Base-by-base conservation (phyloP, 163 green algal genomes). In the Chlorella variabilis region DNA sequence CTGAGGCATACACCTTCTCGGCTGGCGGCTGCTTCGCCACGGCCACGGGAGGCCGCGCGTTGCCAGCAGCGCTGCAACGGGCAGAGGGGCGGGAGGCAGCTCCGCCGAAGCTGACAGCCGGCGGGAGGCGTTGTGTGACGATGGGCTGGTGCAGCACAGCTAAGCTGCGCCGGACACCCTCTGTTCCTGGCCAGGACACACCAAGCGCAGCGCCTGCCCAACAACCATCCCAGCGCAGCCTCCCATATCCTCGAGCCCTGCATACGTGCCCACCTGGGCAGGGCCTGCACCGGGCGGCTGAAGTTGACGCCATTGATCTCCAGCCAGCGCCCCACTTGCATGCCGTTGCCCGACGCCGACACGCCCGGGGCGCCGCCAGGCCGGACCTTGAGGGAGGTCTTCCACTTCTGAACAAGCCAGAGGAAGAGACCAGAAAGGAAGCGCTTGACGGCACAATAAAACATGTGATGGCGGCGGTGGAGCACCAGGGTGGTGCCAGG, bases 381-480 rank as follows among this genome's bases (percentile, higher is more conserved):
- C 38, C 84, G 42, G 5, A 97, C 86, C 54, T 91, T 87, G 38
- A 97, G 75, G 11, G 81, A 91, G 1, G 90, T 85, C 87, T 95
- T 96, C 94, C 94, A 97, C 85, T 97, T 97, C 77, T 97, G 96
- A n/a, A n/a, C 42, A 51, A 13, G 42, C 9, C 42, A 51, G 42
- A 13, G 42, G 42, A 13, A 13, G 42, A 51, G 42, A n/a, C n/a
- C n/a, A n/a, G n/a, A n/a, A n/a, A n/a, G n/a, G n/a, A n/a, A n/a
- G n/a, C n/a, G n/a, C n/a, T n/a, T n/a, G n/a, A n/a, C n/a, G n/a
- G n/a, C n/a, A n/a, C n/a, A n/a, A n/a, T n/a, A n/a, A n/a, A n/a
- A n/a, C n/a, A n/a, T n/a, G n/a, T n/a, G n/a, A n/a, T n/a, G n/a
- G n/a, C n/a, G n/a, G n/a, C n/a, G n/a, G n/a, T n/a, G n/a, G n/a